Evolutionary conservation across 106 monocot species (phyloP).

Genomic region (Acorus gramineus): DNA sequence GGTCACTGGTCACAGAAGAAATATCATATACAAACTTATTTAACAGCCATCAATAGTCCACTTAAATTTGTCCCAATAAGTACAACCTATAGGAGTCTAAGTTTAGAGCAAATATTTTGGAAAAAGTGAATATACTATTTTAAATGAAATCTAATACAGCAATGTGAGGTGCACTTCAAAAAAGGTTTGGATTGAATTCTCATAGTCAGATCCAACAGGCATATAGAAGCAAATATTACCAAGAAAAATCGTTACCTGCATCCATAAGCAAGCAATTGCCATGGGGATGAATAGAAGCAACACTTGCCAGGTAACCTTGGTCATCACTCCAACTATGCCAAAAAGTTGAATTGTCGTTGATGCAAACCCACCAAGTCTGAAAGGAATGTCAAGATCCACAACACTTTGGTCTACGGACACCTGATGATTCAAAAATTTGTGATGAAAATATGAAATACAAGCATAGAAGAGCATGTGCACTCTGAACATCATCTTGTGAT

Average conservation of each 20-base stretch:
- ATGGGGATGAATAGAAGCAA: conserved; percentile 76
- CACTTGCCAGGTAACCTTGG: conserved; percentile 92
- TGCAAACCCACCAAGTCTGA: conserved; percentile 90
- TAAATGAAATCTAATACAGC: too few species aligned
- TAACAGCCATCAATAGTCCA: too few species aligned
- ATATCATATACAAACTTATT: too few species aligned
- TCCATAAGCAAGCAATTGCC: conserved; percentile 87
- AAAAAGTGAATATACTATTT: too few species aligned
- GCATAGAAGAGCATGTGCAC: too few species aligned
- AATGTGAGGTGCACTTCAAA: too few species aligned
- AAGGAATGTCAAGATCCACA: conserved; percentile 95
- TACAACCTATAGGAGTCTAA: too few species aligned
- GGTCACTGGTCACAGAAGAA: too few species aligned
- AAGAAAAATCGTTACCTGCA: conserved; percentile 61
- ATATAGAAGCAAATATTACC: neutral
- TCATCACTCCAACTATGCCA: conserved; percentile 89
- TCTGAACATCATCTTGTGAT: neutral
- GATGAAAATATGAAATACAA: conserved; percentile 1
- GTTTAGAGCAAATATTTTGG: too few species aligned
- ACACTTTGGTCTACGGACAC: conserved; percentile 99
- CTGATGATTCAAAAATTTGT: conserved; percentile 36
- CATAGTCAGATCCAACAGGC: neutral
- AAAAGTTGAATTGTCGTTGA: conserved; percentile 91
- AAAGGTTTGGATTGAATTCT: neutral
- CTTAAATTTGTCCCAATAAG: too few species aligned